Conservation (phyloP, 2,329 filamentous ascomycete genomes). For the Trichoderma citrinoviride region DNA sequence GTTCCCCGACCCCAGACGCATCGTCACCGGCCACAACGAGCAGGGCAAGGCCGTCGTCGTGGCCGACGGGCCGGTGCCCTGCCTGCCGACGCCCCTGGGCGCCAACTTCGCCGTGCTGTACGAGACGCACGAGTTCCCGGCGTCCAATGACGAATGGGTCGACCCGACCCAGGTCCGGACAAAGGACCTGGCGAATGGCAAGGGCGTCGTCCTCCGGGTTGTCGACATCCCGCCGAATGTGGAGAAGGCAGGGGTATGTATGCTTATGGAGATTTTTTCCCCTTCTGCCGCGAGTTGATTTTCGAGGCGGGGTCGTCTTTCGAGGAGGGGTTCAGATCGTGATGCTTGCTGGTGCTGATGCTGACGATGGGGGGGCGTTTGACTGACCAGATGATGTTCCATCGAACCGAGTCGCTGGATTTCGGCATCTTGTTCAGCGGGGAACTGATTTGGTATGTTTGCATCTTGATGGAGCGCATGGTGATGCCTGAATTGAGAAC, state of each 20-base stretch:
- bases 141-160: slow-evolving; percentile 25
- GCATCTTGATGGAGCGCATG: slow-evolving; percentile 4
- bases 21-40: slow-evolving; percentile 26
- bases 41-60: slow-evolving; percentile 23
- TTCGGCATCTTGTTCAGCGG: slow-evolving; percentile 26
- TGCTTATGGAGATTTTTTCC: background rate
- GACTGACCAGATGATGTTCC: slow-evolving; percentile 23
- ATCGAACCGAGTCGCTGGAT: slow-evolving; percentile 28
- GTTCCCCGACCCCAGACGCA: slow-evolving; percentile 22
- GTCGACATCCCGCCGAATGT: slow-evolving; percentile 26
- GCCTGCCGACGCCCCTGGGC: slow-evolving; percentile 2
- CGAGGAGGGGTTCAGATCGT: no score
- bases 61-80: slow-evolving; percentile 21
- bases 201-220: slow-evolving; percentile 25
- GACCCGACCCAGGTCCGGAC: slow-evolving; percentile 24
- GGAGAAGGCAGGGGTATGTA: slow-evolving; percentile 20
- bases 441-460: slow-evolving; percentile 25
- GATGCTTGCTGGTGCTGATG: background rate
- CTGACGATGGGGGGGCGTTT: background rate
- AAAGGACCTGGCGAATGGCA: slow-evolving; percentile 23
- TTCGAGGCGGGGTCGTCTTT: background rate
- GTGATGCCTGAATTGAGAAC: no score
- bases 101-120: slow-evolving; percentile 26
- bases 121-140: slow-evolving; percentile 27
- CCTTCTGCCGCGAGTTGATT: no score